Evolutionary conservation across 2,329 filamentous ascomycete species (phyloP).

Genomic region (Thermoascus crustaceus): DNA sequence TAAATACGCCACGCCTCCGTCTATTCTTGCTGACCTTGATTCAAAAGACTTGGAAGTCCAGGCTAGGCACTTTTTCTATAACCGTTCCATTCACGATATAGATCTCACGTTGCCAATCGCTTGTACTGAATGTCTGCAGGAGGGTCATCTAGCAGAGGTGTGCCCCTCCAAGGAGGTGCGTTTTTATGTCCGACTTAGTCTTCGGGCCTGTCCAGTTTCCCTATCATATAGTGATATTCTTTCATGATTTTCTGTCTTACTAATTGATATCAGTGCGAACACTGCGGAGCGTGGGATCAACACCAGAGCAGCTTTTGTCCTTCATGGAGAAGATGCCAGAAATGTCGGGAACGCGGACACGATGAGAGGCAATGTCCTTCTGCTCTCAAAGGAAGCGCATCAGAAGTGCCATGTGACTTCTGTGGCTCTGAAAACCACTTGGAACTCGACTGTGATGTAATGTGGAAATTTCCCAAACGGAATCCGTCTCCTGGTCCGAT

Average conservation of each 20-base stretch:
- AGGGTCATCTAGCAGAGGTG: slow-evolving; percentile 35
- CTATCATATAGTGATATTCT: background rate
- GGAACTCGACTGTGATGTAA: slow-evolving; percentile 51
- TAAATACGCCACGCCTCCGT: slow-evolving; percentile 28
- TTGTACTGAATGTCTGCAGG: slow-evolving; percentile 35
- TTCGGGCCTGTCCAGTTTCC: too few relatives aligned
- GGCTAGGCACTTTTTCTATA: slow-evolving; percentile 33
- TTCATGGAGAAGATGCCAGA: slow-evolving; percentile 36
- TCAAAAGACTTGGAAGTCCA: slow-evolving; percentile 32
- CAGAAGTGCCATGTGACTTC: slow-evolving; percentile 50
- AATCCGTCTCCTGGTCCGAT: slow-evolving; percentile 20
- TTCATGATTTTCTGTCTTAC: slow-evolving; percentile 4
- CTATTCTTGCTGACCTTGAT: slow-evolving; percentile 30
- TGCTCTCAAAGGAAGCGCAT: slow-evolving; percentile 49
- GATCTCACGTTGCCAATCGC: slow-evolving; percentile 34
- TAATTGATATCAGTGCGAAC: slow-evolving; percentile 25
- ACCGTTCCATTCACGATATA: slow-evolving; percentile 28
- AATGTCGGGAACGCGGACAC: slow-evolving; percentile 59
- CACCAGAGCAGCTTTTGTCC: slow-evolving; percentile 36
- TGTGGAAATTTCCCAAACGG: slow-evolving; percentile 44
- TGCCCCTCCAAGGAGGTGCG: slow-evolving; percentile 38
- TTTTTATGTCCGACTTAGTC: slow-evolving; percentile 2
- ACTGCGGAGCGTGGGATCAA: slow-evolving; percentile 35
- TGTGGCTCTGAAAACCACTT: slow-evolving; percentile 51
- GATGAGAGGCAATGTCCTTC: slow-evolving; percentile 44